These are phyloP conservation scores for Linnemannia zychae DNA, from an alignment of 192 early-diverging fungal genomes.

Conservation along the genomic window DNA sequence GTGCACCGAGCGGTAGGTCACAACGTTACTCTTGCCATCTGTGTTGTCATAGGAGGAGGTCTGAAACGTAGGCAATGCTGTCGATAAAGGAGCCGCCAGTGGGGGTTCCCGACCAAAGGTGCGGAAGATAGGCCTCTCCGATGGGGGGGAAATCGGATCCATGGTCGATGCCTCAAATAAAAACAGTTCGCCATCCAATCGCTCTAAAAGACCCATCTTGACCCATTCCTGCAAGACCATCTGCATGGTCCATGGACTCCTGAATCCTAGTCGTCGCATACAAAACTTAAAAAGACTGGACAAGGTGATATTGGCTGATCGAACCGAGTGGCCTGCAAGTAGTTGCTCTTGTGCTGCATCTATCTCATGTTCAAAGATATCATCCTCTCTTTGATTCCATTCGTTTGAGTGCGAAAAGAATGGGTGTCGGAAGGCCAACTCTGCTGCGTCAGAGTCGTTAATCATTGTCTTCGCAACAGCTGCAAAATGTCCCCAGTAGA, in stretches of 20 bases:
- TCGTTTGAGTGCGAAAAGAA: conserved; percentile 13
- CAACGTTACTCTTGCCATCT: background rate
- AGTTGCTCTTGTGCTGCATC: conserved; percentile 26
- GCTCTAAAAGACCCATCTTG: conserved; percentile 68
- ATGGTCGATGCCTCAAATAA: conserved; percentile 26
- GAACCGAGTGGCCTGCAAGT: conserved; percentile 27
- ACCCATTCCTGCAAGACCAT: conserved; percentile 67
- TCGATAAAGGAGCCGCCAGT: no score
- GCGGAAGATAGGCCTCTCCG: background rate
- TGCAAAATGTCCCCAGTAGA: conserved; percentile 64
- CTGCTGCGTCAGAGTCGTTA: conserved; percentile 15
- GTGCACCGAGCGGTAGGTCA: conserved; percentile 24
- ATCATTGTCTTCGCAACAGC: conserved; percentile 59
- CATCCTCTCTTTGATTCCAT: conserved; percentile 13
- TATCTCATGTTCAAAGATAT: conserved; percentile 20
- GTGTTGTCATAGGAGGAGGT: conserved; percentile 29
- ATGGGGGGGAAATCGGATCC: background rate
- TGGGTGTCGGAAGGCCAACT: conserved; percentile 6
- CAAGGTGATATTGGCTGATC: conserved; percentile 17
- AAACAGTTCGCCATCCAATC: conserved; percentile 59
- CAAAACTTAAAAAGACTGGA: conserved; percentile 24
- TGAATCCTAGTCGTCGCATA: conserved; percentile 56
- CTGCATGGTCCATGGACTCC: conserved; percentile 34
- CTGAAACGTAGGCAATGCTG: conserved; percentile 7
- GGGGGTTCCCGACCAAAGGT: background rate